Percentiles rank a stretch among this genome's conserved stretches.
Conservation (phyloP, 2,329 filamentous ascomycete genomes). For the Aspergillus unguis region DNA sequence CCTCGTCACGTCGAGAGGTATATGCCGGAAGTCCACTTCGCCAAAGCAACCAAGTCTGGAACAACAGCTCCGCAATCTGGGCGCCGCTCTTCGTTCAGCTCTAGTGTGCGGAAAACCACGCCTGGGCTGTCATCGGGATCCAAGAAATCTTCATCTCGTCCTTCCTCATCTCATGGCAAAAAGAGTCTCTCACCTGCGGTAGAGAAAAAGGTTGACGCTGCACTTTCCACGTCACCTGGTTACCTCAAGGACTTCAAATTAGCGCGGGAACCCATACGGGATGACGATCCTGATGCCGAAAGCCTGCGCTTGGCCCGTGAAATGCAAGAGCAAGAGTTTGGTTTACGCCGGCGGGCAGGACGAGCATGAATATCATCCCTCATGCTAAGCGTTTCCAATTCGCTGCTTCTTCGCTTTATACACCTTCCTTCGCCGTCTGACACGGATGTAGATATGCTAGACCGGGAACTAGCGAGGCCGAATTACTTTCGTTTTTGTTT, state of each 20-base stretch:
- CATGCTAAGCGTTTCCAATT: not conserved
- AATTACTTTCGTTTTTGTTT: conserved; percentile 7
- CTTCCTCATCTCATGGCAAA: conserved; percentile 38
- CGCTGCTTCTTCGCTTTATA: not conserved
- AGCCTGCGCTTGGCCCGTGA: conserved; percentile 45
- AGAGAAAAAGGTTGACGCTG: conserved; percentile 36
- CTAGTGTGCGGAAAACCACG: conserved; percentile 24
- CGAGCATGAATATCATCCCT: conserved; percentile 13
- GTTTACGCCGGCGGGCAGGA: conserved; percentile 36
- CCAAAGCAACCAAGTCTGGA: conserved; percentile 25
- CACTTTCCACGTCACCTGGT: conserved; percentile 26
- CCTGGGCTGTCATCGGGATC: conserved; percentile 26
- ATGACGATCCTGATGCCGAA: conserved; percentile 40
- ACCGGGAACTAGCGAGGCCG: conserved; percentile 13
- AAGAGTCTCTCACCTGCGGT: conserved; percentile 33
- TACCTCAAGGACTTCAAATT: conserved; percentile 30
- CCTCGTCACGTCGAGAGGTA: conserved; percentile 41
- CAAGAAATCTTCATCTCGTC: conserved; percentile 36
- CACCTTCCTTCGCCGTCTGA: conserved; percentile 6
- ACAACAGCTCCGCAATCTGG: conserved; percentile 22
- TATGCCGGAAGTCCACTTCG: conserved; percentile 31
- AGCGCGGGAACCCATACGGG: conserved; percentile 23
- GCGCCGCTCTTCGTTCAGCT: conserved; percentile 23
- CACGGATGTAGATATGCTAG: conserved; percentile 11
- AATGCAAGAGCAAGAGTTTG: conserved; percentile 46